These are phyloP conservation scores for Sugiyamaella xylanicola DNA, from an alignment of 1,139 yeast genomes.

Conservation along the genomic window DNA sequence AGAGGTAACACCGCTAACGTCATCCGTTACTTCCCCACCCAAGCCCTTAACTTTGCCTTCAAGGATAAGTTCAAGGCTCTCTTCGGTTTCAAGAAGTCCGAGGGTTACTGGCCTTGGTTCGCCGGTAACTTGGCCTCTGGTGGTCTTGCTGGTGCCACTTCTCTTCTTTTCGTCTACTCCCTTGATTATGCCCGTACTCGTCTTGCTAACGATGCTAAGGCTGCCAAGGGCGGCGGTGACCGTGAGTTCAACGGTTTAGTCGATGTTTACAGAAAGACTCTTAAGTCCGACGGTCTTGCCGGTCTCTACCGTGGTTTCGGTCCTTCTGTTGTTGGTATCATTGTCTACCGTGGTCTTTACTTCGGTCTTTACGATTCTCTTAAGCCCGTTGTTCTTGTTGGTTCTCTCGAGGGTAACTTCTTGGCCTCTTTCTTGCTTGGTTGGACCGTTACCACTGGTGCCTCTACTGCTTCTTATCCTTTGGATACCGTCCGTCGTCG, in stretches of 20 bases:
- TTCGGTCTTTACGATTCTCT: conserved; percentile 80
- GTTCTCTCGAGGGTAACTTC: conserved; percentile 71
- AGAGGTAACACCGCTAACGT: conserved; percentile 87
- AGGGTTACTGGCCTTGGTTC: conserved; percentile 69
- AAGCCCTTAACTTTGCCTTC: conserved; percentile 83
- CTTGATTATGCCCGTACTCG: conserved; percentile 83
- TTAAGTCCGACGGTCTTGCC: conserved; percentile 74
- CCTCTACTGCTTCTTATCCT: conserved; percentile 80
- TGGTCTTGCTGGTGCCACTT: conserved; percentile 82
- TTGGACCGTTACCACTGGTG: conserved; percentile 78
- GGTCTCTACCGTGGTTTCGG: conserved; percentile 86
- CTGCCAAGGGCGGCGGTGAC: conserved; percentile 64
- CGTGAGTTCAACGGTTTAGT: conserved; percentile 78
- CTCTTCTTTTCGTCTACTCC: conserved; percentile 74
- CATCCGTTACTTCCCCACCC: conserved; percentile 83
- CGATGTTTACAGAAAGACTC: conserved; percentile 77
- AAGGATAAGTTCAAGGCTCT: conserved; percentile 77
- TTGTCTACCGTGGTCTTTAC: conserved; percentile 83
- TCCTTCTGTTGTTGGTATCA: conserved; percentile 78
- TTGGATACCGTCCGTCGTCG: conserved; percentile 83
- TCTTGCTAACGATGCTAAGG: conserved; percentile 81
- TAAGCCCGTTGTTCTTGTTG: conserved; percentile 73
- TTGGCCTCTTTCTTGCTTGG: conserved; percentile 75
- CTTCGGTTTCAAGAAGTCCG: conserved; percentile 73
- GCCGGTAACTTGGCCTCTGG: conserved; percentile 83